Conservation (phyloP, 2,329 filamentous ascomycete genomes). For the Aspergillus quadricinctus region DNA sequence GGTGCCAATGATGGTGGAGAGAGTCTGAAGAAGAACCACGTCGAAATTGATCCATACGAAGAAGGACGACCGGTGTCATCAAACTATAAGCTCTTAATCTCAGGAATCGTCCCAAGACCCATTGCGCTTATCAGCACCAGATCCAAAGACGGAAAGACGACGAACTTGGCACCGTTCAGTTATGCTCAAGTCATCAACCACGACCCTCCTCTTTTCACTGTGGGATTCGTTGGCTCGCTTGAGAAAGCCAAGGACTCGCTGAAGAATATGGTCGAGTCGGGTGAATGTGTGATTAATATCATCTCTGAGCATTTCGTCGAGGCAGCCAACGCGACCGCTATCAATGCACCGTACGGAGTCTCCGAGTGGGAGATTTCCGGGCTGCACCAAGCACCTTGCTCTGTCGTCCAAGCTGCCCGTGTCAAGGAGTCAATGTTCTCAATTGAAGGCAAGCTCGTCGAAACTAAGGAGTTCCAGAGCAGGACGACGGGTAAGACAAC, state of each 20-base stretch:
- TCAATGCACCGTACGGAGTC: conserved; percentile 72
- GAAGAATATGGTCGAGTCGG: conserved; percentile 64
- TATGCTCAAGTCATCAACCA: conserved; percentile 82
- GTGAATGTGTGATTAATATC: conserved; percentile 82
- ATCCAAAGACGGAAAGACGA: conserved; percentile 57
- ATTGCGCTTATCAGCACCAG: conserved; percentile 62
- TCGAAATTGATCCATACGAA: conserved; percentile 77
- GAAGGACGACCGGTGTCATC: conserved; percentile 60
- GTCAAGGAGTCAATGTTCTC: conserved; percentile 80
- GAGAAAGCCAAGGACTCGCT: conserved; percentile 72
- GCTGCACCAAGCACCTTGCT: conserved; percentile 63
- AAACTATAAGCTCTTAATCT: conserved; percentile 94
- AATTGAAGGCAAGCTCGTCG: conserved; percentile 75
- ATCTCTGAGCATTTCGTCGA: conserved; percentile 81
- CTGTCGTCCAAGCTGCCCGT: conserved; percentile 64
- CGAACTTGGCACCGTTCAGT: conserved; percentile 82
- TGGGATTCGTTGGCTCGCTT: conserved; percentile 56
- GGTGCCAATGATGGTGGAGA: conserved; percentile 44
- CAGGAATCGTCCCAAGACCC: conserved; percentile 74
- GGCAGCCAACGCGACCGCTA: conserved; percentile 75
- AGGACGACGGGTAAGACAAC: conserved; percentile 66
- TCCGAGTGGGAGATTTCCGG: conserved; percentile 79
- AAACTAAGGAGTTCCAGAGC: conserved; percentile 72
- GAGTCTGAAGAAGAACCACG: conserved; percentile 54
- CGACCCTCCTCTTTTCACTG: conserved; percentile 78